These are phyloP conservation scores for Circinella umbellata DNA, from an alignment of 371 early-diverging fungal species.

Conservation along the genomic window DNA sequence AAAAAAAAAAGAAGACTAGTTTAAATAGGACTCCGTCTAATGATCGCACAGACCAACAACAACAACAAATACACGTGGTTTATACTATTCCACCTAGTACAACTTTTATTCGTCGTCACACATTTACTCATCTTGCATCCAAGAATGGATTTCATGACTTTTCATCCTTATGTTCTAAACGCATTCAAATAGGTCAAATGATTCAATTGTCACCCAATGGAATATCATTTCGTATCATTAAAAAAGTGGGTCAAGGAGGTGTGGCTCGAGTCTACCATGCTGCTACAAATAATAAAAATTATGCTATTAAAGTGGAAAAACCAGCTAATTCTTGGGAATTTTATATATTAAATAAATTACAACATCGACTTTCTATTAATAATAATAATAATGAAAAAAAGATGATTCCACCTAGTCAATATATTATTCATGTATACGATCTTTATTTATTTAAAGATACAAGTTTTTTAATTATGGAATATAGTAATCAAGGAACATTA, in stretches of 20 bases:
- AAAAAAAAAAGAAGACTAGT: background rate
- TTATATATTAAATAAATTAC: slow-evolving; percentile 41
- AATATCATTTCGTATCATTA: background rate
- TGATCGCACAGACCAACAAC: background rate
- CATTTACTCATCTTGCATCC: background rate
- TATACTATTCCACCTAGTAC: slow-evolving; percentile 1
- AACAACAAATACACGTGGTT: slow-evolving; percentile 1
- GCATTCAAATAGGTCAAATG: background rate
- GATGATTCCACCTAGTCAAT: background rate
- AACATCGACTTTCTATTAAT: slow-evolving; percentile 1
- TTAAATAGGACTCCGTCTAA: too few relatives aligned
- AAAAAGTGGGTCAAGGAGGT: slow-evolving; percentile 48
- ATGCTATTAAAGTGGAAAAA: slow-evolving; percentile 41
- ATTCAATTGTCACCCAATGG: background rate
- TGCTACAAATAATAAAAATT: slow-evolving; percentile 3
- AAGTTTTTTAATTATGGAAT: slow-evolving; percentile 39
- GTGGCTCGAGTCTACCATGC: slow-evolving; percentile 41
- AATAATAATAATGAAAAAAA: background rate
- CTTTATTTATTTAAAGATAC: slow-evolving; percentile 27
- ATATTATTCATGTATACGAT: background rate
- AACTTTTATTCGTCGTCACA: background rate
- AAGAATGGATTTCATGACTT: slow-evolving; percentile 5
- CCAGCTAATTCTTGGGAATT: slow-evolving; percentile 51
- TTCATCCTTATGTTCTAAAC: background rate
- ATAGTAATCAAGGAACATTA: slow-evolving; percentile 34